Evolutionary conservation across 2,329 filamentous ascomycete genomes (phyloP).

Genomic region (Colletotrichum tropicale): DNA sequence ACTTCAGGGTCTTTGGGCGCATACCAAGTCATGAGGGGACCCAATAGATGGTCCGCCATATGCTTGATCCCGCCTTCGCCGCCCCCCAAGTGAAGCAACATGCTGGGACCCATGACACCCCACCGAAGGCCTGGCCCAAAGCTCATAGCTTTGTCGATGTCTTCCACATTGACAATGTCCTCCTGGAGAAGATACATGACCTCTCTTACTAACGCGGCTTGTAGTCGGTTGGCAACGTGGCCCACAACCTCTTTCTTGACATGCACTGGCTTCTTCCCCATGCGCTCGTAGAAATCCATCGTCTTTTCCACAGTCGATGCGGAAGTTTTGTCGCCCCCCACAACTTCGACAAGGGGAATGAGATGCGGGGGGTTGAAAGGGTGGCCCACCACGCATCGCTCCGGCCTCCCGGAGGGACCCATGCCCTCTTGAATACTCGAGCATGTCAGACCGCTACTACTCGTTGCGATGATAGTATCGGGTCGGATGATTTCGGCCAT

Average conservation of each 20-base stretch:
- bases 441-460: slow-evolving; percentile 27
- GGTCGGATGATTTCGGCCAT: slow-evolving; percentile 33
- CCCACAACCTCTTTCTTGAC: slow-evolving; percentile 45
- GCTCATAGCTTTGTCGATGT: slow-evolving; percentile 13
- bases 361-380: slow-evolving; percentile 54
- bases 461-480: slow-evolving; percentile 40
- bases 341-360: slow-evolving; percentile 51
- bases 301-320: slow-evolving; percentile 26
- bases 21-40: slow-evolving; percentile 12
- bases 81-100: slow-evolving; percentile 22
- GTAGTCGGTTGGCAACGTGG: slow-evolving; percentile 49
- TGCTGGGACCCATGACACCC: slow-evolving; percentile 21
- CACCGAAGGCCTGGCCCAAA: slow-evolving; percentile 23
- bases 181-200: slow-evolving; percentile 6
- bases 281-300: slow-evolving; percentile 39
- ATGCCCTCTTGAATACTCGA: slow-evolving; percentile 34
- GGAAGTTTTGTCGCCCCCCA: slow-evolving; percentile 36
- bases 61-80: slow-evolving; percentile 23
- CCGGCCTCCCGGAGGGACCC: slow-evolving; percentile 21
- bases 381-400: slow-evolving; percentile 46
- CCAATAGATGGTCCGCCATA: slow-evolving; percentile 17
- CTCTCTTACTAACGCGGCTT: slow-evolving; percentile 24
- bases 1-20: slow-evolving; percentile 4
- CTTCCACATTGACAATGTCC: not conserved
- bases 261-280: slow-evolving; percentile 44